Percentiles rank a stretch among this genome's conserved stretches.
These are phyloP conservation scores for Exophiala lecanii-corni DNA, from an alignment of 2,329 filamentous ascomycete species.

Conservation along the genomic window DNA sequence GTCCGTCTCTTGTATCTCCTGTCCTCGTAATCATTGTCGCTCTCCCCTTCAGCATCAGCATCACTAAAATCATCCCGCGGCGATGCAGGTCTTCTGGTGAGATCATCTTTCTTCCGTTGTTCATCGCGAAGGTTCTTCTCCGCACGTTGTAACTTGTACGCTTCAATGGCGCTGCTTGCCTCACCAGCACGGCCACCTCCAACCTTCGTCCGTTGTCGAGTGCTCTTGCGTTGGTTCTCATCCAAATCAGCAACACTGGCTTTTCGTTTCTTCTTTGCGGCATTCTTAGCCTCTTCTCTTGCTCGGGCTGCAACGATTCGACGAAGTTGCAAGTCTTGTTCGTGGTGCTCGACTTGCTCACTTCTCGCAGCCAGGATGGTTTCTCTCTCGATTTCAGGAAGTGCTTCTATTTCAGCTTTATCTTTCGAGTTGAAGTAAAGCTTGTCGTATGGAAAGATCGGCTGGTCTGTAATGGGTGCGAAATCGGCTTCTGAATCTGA, in stretches of 20 bases:
- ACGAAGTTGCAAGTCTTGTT: slow-evolving; percentile 76
- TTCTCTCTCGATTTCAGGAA: slow-evolving; percentile 89
- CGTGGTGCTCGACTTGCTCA: slow-evolving; percentile 72
- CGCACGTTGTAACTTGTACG: slow-evolving; percentile 58
- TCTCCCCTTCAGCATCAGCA: slow-evolving; percentile 66
- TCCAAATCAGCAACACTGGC: slow-evolving; percentile 74
- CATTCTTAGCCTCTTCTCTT: slow-evolving; percentile 52
- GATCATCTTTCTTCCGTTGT: slow-evolving; percentile 40
- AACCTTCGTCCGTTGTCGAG: slow-evolving; percentile 64
- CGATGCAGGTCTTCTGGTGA: slow-evolving; percentile 45
- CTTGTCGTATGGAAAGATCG: slow-evolving; percentile 77
- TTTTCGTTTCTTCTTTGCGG: slow-evolving; percentile 63
- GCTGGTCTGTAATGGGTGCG: slow-evolving; percentile 45
- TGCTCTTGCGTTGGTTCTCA: slow-evolving; percentile 68
- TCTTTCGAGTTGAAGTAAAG: slow-evolving; percentile 71
- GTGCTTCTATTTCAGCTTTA: slow-evolving; percentile 71
- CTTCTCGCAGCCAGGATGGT: slow-evolving; percentile 83
- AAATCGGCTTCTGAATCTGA: slow-evolving; percentile 72
- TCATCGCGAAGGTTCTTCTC: slow-evolving; percentile 51
- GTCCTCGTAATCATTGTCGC: slow-evolving; percentile 73
- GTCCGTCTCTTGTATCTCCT: slow-evolving; percentile 47
- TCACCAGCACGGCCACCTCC: slow-evolving; percentile 64
- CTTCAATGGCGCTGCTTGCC: slow-evolving; percentile 68
- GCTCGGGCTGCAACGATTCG: slow-evolving; percentile 68
- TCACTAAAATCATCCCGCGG: slow-evolving; percentile 54